Base-by-base conservation (phyloP, 2,329 filamentous ascomycete species). In the Bimuria novae-zelandiae region DNA sequence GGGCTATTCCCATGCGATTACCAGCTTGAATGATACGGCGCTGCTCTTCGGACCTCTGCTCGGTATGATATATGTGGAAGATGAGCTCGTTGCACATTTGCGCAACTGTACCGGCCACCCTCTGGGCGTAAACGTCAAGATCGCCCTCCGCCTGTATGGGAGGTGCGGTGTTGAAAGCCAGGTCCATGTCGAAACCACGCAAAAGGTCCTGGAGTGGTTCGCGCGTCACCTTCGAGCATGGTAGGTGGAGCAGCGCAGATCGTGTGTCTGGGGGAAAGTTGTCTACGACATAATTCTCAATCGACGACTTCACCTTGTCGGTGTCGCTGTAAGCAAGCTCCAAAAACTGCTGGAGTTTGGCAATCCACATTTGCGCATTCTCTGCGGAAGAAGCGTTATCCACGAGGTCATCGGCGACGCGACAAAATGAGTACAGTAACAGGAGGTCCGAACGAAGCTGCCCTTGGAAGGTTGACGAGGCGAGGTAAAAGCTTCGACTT, bases 401-500 rank as follows among this genome's bases (percentile, higher is more conserved):
- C 7, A 91, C 82, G 4, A 91, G 76, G 62, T 91, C 88, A 66
- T 91, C 89, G 1, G 87, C 87, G 8, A 89, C 82, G 10, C 88
- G 80, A 61, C 88, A 91, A 66, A 89, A 90, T 0, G 87, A 88
- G 65, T 90, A 90, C 74, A 91, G 73, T 1, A 89, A 72, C 22
- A 89, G 80, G 11, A 91, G 68, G 59, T 91, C 88, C 25, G 87
- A 84, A 4, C 88, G 81, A 7, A 91, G 75, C 21, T 84, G 80
- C 1, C 87, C 87, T 33, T 84, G 80, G 58, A 92, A 91, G 0
- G 85, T 82, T 0, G 85, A 83, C 57, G 86, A 89, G 0, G 88
- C 89, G 5, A 91, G 76, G 59, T 89, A 89, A 68, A 91, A 90
- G 61, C 87, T 90, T 42, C 87, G 80, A 60, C 87, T 90, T 65